phyloP scores from a whole-genome alignment of 768 basidiomycete genomes.

The Russula lepida region DNA sequence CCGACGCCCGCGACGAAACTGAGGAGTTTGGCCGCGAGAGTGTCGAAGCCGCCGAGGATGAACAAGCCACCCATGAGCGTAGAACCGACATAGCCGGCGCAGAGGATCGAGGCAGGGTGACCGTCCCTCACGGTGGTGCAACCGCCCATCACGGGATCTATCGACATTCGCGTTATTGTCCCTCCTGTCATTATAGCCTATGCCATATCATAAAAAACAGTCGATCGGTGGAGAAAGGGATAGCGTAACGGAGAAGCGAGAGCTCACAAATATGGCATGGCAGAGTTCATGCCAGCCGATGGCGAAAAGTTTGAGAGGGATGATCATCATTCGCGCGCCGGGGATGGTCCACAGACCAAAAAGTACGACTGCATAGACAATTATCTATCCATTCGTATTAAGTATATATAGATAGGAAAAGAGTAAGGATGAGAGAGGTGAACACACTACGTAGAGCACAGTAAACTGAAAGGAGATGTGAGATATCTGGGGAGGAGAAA shows the following conservation, averaged over 20 bases:
- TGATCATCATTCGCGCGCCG: constrained; percentile 67
- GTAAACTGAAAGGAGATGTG: constrained; percentile 43
- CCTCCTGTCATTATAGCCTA: constrained; percentile 78
- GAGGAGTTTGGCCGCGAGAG: constrained; percentile 83
- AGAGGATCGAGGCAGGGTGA: constrained; percentile 57
- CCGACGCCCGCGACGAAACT: constrained; percentile 88
- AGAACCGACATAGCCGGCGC: constrained; percentile 78
- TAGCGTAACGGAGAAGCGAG: constrained; percentile 24
- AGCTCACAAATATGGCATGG: constrained; percentile 62
- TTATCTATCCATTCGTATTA: constrained; percentile 42
- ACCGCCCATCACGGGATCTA: constrained; percentile 77
- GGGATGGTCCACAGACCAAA: constrained; percentile 88
- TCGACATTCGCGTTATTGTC: constrained; percentile 67
- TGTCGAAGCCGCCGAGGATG: constrained; percentile 78
- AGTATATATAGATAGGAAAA: background rate
- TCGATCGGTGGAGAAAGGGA: background rate
- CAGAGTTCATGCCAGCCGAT: constrained; percentile 88
- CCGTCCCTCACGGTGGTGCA: constrained; percentile 74
- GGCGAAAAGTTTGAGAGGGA: constrained; percentile 78
- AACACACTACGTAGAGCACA: constrained; percentile 63
- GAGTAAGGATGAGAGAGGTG: constrained; percentile 1
- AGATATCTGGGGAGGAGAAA: background rate
- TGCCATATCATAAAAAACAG: background rate
- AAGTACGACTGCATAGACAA: constrained; percentile 78
- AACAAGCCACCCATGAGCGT: constrained; percentile 77